Evolutionary conservation across 345 rosid species (phyloP), one percentile per base, ranked within the genome.

Genomic region (Citrus medica): DNA sequence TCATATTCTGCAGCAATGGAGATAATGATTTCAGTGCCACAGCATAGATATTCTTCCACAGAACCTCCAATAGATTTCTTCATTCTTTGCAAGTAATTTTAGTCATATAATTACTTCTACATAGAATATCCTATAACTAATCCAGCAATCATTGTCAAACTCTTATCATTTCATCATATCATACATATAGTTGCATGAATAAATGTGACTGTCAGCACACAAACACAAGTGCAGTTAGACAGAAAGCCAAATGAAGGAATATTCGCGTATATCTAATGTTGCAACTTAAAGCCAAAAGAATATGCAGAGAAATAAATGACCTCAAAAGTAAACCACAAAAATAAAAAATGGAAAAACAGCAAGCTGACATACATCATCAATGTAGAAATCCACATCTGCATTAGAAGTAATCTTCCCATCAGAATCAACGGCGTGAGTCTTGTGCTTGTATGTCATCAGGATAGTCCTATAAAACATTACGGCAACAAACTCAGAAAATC

Each of bases 371-470:
- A 96, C 99, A 79, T 92, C 92, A 51, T 90, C 90, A 77, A 96
- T 86, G 84, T 86, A 92, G 94, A 96, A 96, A 80, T 96, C 92
- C 71, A 96, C 83, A 84, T 96, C 99, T 67, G 99, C 97, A 76
- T 96, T 94, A 63, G 97, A 91, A 82, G 84, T 85, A 71, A 94
- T 85, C 86, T 82, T 92, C 80, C 98, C 92, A 66, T 90, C 91
- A 53, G 91, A 79, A 83, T 93, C 95, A 85, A 92, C 92, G 42
- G 98, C 88, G 83, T 94, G 98, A 25, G 95, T 96, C 90, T 96
- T 96, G 92, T 96, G 99, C 91, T 96, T 96, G 89, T 89, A 96
- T 65, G 97, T 88, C 85, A 96, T 70, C 88, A 96, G 82, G 80
- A 96, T 92, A n/a, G 93, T 92, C 92, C 99, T 96, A 88, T 48